Evolutionary conservation across 2,329 filamentous ascomycete genomes (phyloP).

Genomic region (Fusarium torreyae): DNA sequence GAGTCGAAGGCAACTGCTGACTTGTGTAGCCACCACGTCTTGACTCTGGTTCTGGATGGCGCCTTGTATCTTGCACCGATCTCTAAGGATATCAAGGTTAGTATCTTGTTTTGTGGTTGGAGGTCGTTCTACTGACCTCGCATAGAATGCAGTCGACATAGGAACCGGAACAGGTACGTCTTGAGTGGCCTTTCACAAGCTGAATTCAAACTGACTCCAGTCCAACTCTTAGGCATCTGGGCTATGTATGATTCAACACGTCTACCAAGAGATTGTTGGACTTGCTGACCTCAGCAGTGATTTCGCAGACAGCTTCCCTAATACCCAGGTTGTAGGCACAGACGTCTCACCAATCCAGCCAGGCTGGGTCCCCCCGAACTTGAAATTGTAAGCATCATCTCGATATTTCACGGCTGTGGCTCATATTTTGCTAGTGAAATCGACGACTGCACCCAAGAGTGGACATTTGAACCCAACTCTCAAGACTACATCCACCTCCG

Average conservation of each 20-base stretch:
- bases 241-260: slow-evolving; percentile 22
- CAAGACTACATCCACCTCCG: slow-evolving; percentile 40
- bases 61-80: slow-evolving; percentile 24
- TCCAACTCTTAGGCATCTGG: slow-evolving; percentile 16
- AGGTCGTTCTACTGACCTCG: not conserved
- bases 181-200: fast-evolving
- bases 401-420: fast-evolving
- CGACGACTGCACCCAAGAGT: slow-evolving; percentile 40
- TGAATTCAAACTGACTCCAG: not conserved
- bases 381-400: slow-evolving; percentile 18
- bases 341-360: slow-evolving; percentile 40
- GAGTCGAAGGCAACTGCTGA: not conserved
- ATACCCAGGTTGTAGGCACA: slow-evolving; percentile 29
- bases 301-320: slow-evolving; percentile 29
- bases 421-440: slow-evolving; percentile 19
- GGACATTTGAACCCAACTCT: slow-evolving; percentile 32
- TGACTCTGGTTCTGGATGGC: slow-evolving; percentile 29
- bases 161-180: slow-evolving; percentile 37
- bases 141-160: slow-evolving; percentile 26
- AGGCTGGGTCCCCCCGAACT: slow-evolving; percentile 30
- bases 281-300: not conserved
- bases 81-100: slow-evolving; percentile 20
- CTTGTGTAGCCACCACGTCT: slow-evolving; percentile 25
- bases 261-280: too few relatives aligned
- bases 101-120: fast-evolving